These are phyloP conservation scores for Geotrichum histeridarum DNA, from an alignment of 1,139 yeast genomes.

Conservation along the genomic window DNA sequence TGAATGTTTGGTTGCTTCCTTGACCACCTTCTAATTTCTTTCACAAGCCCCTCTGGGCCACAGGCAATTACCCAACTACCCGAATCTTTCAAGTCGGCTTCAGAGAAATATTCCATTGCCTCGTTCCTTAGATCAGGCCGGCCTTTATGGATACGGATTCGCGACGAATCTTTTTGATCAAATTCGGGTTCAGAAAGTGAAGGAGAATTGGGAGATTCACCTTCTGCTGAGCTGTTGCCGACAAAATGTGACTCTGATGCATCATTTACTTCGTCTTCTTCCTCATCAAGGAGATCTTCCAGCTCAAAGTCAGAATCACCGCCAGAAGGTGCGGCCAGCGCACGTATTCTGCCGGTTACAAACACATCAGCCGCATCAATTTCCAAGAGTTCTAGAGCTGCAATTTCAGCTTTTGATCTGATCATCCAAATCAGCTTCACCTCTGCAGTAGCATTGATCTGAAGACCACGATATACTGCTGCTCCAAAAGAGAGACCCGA, in stretches of 20 bases:
- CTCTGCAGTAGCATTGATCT: constrained; percentile 19
- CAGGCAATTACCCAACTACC: constrained; percentile 61
- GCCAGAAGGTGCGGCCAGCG: constrained; percentile 4
- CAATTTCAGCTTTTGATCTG: constrained; percentile 43
- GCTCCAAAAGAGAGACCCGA: constrained; percentile 77
- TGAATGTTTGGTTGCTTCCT: constrained; percentile 34
- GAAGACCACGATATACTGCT: constrained; percentile 40
- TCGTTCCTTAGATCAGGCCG: constrained; percentile 30
- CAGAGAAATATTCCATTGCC: constrained; percentile 21
- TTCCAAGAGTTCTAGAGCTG: constrained; percentile 38
- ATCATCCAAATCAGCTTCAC: constrained; percentile 51
- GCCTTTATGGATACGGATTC: constrained; percentile 29
- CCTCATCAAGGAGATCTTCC: constrained; percentile 27
- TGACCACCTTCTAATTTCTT: constrained; percentile 47
- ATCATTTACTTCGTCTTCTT: constrained; percentile 22
- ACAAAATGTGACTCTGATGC: constrained; percentile 24
- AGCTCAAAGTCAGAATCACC: constrained; percentile 29
- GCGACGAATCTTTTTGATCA: constrained; percentile 7
- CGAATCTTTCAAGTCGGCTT: constrained; percentile 30
- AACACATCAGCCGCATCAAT: constrained; percentile 35
- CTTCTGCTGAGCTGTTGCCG: not conserved
- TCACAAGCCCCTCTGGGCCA: constrained; percentile 56
- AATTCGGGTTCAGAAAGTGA: not conserved
- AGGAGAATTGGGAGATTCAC: not conserved
- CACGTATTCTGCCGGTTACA: constrained; percentile 32